Base-by-base conservation (phyloP, 768 basidiomycete genomes). In the Rossbeevera mucosa region DNA sequence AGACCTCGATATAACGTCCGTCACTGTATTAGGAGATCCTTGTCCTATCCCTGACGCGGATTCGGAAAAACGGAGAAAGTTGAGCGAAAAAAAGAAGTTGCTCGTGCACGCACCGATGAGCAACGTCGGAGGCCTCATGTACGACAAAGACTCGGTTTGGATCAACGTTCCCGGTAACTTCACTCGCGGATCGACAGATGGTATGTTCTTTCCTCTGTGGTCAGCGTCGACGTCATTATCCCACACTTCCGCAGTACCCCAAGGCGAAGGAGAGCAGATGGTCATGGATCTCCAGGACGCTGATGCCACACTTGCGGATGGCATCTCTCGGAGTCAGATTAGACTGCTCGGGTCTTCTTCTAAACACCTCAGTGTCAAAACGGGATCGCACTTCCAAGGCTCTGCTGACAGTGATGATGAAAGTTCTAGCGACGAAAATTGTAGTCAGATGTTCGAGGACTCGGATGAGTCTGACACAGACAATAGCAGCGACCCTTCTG, bases 101-200 rank as follows among this genome's bases (percentile, higher is more conserved):
- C 72, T 95, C 2, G 83, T 97, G 1, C 92, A 98, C 67, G 96
- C 96, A 14, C 96, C 96, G 1, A 98, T 99, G 96, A 96, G 94
- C 68, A 95, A 97, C 63, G 87, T 97, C 2, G 95, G 95, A 11
- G 96, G 95, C 3, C 83, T 99, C 50, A 82, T 90, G 71, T 98
- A 95, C 65, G 96, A 99, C 74, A 98, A 97, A 69, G 95, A 98
- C 64, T 92, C 94, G 0, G 94, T 99, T 2, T 99, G 91, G 79
- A 87, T 99, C 58, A 98, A 98, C 67, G 94, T 98, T 9, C 89
- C 93, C 12, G 96, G 96, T 1, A 95, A 81, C 63, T 99, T 99
- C 66, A 86, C 91, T 13, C 77, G 86, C 54, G 85, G 83, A n/a
- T 83, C 81, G 58, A 72, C 70, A 7, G 83, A 86, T 53, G 77